Base-by-base conservation (phyloP, 805 yeast genomes). In the Cyberlindnera euphorbiae region DNA sequence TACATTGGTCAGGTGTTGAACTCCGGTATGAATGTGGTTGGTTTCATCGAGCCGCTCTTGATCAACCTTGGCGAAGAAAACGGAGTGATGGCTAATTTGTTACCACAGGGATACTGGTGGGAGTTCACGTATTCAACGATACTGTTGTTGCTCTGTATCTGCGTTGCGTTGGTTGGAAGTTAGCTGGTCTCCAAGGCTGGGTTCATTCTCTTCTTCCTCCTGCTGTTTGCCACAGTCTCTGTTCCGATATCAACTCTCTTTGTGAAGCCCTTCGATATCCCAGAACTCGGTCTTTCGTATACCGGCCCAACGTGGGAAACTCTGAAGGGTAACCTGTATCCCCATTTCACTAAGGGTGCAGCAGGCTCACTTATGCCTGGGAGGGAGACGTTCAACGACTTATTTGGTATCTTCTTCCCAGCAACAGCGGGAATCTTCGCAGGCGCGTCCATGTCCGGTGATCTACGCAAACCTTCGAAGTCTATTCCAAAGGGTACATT, bases 381-480 rank as follows among this genome's bases (percentile, higher is more conserved):
- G 0, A 76, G 71, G 12, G 97, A 90, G 56, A 86, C 80, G 1
- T 87, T 90, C 53, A 76, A 79, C 36, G 82, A 84, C 55, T 62
- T 94, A 45, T 93, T 93, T 71, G 97, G 97, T 4, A 85, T 93
- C 30, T 87, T 93, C 57, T 93, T 93, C 65, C 97, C 98, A 9
- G 96, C 98, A 1, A 90, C 98, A 0, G 96, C 97, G 6, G 99
- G 99, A 39, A 89, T 93, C 18, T 82, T 93, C 59, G 97, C 98
- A 3, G 99, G 99, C 13, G 97, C 98, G 2, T 84, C 95, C 17
- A 93, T 93, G 99, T 87, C 96, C 27, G 97, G 98, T 14, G 96
- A 88, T 50, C 68, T 93, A 44, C 65, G 73, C 38, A 78, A 73
- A 37, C 99, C 99, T 0, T 86, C 96, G 0, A 77, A 74, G 50